Conservation (phyloP, 148 eudicot species). For the Bassia scoparia region DNA sequence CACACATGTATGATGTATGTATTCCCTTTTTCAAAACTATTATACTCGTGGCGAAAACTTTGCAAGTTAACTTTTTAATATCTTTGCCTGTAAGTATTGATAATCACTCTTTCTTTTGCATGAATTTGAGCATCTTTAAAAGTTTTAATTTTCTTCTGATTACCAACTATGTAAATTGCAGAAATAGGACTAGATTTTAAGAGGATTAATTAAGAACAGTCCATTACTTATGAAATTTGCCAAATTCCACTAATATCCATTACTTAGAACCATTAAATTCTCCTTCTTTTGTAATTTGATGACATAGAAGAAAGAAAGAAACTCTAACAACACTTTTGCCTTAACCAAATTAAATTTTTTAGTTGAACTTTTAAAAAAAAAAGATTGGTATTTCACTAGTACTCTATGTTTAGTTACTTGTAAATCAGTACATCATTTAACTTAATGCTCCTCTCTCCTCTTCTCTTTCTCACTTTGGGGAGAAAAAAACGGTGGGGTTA, state of each 20-base stretch:
- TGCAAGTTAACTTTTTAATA: neutral
- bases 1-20: no score
- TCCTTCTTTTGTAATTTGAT: conserved; percentile 10
- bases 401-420: neutral
- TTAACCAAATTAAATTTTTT: neutral
- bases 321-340: neutral
- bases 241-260: neutral
- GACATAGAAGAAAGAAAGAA: neutral
- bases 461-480: no score
- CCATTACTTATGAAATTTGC: conserved; percentile 3
- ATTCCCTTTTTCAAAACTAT: conserved; percentile 15
- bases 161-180: neutral
- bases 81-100: conserved; percentile 5
- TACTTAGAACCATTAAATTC: conserved; percentile 4
- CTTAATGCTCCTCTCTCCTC: neutral
- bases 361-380: no score
- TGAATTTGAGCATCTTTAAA: conserved; percentile 9
- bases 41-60: conserved; percentile 23
- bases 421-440: conserved; percentile 15
- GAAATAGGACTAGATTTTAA: neutral
- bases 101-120: conserved; percentile 16
- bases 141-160: neutral
- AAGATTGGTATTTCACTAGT: conserved; percentile 17
- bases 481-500: conserved; percentile 4
- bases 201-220: neutral